These are phyloP conservation scores for Kandelia obovata DNA, from an alignment of 345 rosid species.

Conservation along the genomic window DNA sequence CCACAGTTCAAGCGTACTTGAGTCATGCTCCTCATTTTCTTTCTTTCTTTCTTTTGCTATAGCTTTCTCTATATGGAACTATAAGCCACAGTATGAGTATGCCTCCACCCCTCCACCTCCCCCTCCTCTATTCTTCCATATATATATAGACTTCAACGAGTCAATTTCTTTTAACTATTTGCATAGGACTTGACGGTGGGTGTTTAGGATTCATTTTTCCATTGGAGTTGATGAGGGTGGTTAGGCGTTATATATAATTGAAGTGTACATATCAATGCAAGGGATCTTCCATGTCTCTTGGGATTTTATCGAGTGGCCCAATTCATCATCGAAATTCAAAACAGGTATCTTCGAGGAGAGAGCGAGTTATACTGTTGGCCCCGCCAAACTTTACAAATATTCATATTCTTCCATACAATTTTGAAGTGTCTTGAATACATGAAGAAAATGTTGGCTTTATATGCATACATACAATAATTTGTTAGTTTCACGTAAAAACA, in stretches of 20 bases:
- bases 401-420: neutral
- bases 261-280: slow-evolving; percentile 32
- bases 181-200: slow-evolving; percentile 6
- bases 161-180: slow-evolving; percentile 40
- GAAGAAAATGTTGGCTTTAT: neutral
- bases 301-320: slow-evolving; percentile 57
- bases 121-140: neutral
- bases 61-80: too few species aligned
- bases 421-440: neutral
- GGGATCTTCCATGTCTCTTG: slow-evolving; percentile 79
- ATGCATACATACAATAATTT: neutral
- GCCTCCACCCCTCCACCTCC: neutral
- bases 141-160: slow-evolving; percentile 14
- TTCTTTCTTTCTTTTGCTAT: too few species aligned
- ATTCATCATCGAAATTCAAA: neutral
- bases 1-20: slow-evolving; percentile 59
- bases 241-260: neutral
- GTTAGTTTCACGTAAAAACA: too few species aligned
- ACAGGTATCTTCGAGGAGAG: too few species aligned
- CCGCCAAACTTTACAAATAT: too few species aligned
- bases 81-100: neutral
- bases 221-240: neutral
- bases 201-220: too few species aligned
- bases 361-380: too few species aligned
- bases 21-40: slow-evolving; percentile 31